Evolutionary conservation across 2,329 filamentous ascomycete species (phyloP).

Genomic region (Bipolaris cookei): DNA sequence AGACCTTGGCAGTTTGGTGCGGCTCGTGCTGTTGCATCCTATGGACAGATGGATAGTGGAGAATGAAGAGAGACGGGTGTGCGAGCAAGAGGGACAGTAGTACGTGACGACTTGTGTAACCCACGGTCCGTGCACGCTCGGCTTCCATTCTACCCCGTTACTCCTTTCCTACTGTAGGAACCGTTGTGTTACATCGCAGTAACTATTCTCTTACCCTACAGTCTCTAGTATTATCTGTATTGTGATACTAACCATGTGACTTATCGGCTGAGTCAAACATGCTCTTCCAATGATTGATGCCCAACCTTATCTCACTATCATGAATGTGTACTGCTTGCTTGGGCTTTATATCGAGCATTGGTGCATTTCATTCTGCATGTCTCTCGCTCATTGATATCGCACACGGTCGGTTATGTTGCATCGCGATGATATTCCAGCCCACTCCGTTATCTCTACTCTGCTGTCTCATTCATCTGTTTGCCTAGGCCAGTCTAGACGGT

Average conservation of each 20-base stretch:
- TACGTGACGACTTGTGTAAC: neutral
- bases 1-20: neutral
- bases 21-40: slow-evolving; percentile 2
- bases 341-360: neutral
- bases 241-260: neutral
- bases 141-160: neutral
- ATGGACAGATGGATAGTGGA: neutral
- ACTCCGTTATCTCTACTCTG: neutral
- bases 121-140: neutral
- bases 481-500: neutral
- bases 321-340: neutral
- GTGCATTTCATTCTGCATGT: neutral
- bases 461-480: neutral
- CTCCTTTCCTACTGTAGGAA: neutral
- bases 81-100: neutral
- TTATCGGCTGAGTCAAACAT: neutral
- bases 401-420: neutral
- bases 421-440: neutral
- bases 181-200: neutral
- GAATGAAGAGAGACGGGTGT: neutral
- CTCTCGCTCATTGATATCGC: neutral
- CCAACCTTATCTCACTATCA: neutral
- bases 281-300: neutral
- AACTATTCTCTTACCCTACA: neutral
- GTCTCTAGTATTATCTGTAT: neutral